Evolutionary conservation across 331 rosid species (phyloP), one percentile per base, ranked within the genome.

Genomic region (Erythrophleum ivorense): DNA sequence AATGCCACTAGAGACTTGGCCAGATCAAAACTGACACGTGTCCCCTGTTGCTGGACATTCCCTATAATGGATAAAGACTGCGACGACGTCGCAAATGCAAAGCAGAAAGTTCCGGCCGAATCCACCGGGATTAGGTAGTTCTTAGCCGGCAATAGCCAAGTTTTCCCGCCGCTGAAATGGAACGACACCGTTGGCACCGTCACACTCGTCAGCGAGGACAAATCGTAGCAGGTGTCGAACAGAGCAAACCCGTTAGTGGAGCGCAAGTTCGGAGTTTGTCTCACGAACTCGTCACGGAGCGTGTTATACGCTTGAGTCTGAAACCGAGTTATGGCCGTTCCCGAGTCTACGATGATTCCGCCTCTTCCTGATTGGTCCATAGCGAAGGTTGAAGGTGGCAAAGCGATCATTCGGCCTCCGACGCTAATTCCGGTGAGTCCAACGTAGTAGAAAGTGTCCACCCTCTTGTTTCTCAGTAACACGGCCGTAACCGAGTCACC

Each of bases 41-140:
- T 96, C 87, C 98, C 99, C 16, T 96, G 99, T 43, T 96, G 99
- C 89, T 96, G 99, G 2, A 96, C 92, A n/a, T 94, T 96, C 11
- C 99, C 98, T 6, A 96, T 88, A 29, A 96, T 96, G 0, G 99
- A 91, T 68, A 89, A 0, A 2, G 89, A 0, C 81, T 94, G 85
- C 79, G 91, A 2, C 84, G 99, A 88, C 2, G 99, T 93, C 5
- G 99, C 98, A 55, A 96, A 96, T 2, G 97, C 99, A 29, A 96
- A 94, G 52, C 99, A 96, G 43, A 62, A 96, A 0, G 91, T 91
- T 0, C 98, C 99, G 21, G 85, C 5, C 0, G 74, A 16, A 9
- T 96, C 97, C 64, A 94, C 97, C 31, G 97, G 98, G 9, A 96
- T 91, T 60, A 96, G 67, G 59, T 91, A 94, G 75, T 92, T 96